phyloP scores from a whole-genome alignment of 1,139 yeast species.

The Candida buenavistaensis region DNA sequence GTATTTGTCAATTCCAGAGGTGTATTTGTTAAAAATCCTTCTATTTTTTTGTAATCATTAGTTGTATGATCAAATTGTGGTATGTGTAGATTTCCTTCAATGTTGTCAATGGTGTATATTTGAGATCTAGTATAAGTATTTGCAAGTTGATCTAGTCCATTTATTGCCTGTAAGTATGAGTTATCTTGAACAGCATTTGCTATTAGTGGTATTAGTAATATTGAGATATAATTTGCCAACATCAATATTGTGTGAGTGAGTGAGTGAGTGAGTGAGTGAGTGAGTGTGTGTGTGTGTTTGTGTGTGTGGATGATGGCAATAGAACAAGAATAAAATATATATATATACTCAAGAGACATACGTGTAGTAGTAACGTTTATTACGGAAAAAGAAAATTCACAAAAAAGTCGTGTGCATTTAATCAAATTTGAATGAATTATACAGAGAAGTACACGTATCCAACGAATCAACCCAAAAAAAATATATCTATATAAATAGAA shows the following conservation, averaged over 20 bases:
- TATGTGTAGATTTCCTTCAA: conserved; percentile 22
- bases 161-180: conserved; percentile 6
- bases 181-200: conserved; percentile 1
- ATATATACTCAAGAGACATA: too few species aligned
- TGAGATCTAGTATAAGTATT: conserved; percentile 2
- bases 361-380: too few species aligned
- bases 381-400: too few species aligned
- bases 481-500: too few species aligned
- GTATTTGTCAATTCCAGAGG: conserved; percentile 11
- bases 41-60: conserved; percentile 13
- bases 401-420: too few species aligned
- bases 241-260: neutral
- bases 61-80: conserved; percentile 23
- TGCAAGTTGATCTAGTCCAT: conserved; percentile 4
- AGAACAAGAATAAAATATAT: too few species aligned
- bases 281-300: too few species aligned
- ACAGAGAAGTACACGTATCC: too few species aligned
- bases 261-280: too few species aligned
- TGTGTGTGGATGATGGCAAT: too few species aligned
- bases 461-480: too few species aligned
- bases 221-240: neutral
- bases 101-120: conserved; percentile 23
- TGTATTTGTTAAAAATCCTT: conserved; percentile 3
- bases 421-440: too few species aligned
- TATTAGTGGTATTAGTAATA: conserved; percentile 4